These are phyloP conservation scores for Wickerhamomyces canadensis DNA, from an alignment of 805 yeast genomes.

Conservation along the genomic window DNA sequence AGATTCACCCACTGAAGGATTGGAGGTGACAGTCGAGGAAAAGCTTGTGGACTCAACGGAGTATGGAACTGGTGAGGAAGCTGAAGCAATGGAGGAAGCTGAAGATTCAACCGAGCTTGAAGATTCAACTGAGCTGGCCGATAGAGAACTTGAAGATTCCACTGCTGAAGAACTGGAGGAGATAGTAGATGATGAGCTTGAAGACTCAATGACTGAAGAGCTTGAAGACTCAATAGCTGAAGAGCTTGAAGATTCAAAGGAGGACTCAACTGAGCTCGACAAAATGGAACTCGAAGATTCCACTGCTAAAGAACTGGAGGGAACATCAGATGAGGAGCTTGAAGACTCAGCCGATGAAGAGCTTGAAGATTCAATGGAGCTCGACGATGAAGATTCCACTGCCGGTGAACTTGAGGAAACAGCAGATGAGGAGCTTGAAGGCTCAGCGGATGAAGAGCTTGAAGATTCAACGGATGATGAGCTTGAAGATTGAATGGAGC, in stretches of 20 bases:
- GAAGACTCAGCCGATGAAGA: constrained; percentile 12
- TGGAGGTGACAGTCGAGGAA: constrained; percentile 4
- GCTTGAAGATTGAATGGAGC: neutral
- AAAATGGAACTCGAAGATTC: too few relatives aligned
- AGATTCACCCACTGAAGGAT: too few relatives aligned
- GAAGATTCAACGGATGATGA: neutral
- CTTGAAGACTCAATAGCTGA: constrained; percentile 11
- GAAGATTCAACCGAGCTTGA: constrained; percentile 3
- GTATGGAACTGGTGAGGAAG: neutral
- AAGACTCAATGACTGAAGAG: too few relatives aligned
- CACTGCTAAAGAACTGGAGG: neutral
- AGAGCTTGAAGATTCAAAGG: neutral
- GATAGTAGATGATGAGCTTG: constrained; percentile 4
- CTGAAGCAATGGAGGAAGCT: neutral
- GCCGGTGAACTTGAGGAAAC: neutral
- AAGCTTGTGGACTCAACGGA: constrained; percentile 7
- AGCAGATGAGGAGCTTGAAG: constrained; percentile 4
- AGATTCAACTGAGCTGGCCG: constrained; percentile 10
- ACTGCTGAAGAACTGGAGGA: constrained; percentile 1
- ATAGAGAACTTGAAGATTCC: constrained; percentile 5
- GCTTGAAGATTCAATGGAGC: constrained; percentile 7
- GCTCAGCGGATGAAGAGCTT: constrained; percentile 7
- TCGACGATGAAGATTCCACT: constrained; percentile 4
- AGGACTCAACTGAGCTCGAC: neutral
- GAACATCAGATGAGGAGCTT: neutral